Base-by-base conservation (phyloP, 768 basidiomycete genomes). In the Pilatotrama ljubarskyi region DNA sequence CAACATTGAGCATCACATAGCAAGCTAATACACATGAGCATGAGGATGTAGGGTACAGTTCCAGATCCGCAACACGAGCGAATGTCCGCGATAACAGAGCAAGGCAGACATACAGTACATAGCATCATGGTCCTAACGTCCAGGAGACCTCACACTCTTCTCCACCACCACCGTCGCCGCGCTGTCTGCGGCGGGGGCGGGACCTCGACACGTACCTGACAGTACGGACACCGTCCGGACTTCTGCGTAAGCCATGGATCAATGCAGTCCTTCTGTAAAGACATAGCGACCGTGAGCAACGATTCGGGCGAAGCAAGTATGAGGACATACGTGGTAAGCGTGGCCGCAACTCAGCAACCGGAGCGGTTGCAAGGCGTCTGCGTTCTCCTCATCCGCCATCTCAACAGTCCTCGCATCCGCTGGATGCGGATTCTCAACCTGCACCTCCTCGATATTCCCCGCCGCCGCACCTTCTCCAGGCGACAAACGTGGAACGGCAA, bases 311-410 rank as follows among this genome's bases (percentile, higher is more conserved):
- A 8, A n/a, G 13, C 25, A 14, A 25, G 20, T 2, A 10, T 2
- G 9, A 1, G n/a, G n/a, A 77, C 90, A 72, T 61, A 94, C 93
- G 75, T 96, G 94, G 74, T 92, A 96, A 43, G 90, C 90, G 77
- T 96, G 94, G 2, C 88, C 88, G 66, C 94, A 96, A 1, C 78
- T 79, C 53, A 95, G 73, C 35, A 92, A 72, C 68, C 93, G 78
- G 64, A 96, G 72, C 7, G 91, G 91, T 60, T 91, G 88, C 0
- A 86, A 80, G 0, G 87, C 89, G 51, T 87, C 84, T 5, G 89
- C 89, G 24, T 41, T 11, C 41, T 44, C 59, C 29, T 25, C 47
- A 9, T 55, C 48, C 14, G 53, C 59, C 47, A 49, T 25, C 20
- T 61, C 18, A 41, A 61, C 40, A 17, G 59, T 43, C 40, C 20